These are phyloP conservation scores for Podospora sp. DNA, from an alignment of 495 filamentous ascomycete genomes.

Conservation along the genomic window DNA sequence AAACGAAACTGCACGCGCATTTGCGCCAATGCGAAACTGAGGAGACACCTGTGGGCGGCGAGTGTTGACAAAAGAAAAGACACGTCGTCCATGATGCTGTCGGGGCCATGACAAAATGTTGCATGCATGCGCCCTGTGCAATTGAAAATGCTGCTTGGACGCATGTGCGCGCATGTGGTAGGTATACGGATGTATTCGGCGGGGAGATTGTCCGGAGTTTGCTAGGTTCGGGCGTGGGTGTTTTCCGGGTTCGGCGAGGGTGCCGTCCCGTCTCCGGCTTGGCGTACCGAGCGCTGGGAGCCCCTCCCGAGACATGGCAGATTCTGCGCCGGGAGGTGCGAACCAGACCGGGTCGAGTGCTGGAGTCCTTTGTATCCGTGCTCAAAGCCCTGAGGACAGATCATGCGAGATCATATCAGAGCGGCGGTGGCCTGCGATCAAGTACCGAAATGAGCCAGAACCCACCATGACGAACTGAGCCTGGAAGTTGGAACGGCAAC, in stretches of 20 bases:
- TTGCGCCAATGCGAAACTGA: not conserved
- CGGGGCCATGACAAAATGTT: not conserved
- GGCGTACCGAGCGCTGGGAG: not conserved
- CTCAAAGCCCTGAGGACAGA: not conserved
- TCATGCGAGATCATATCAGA: not conserved
- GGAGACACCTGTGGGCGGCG: not conserved
- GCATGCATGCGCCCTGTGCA: not conserved
- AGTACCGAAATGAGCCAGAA: constrained; percentile 6
- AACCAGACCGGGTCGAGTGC: not conserved
- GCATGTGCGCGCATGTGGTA: not conserved
- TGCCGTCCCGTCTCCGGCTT: not conserved
- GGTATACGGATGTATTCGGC: not conserved
- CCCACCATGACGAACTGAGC: not conserved
- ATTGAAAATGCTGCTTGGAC: not conserved
- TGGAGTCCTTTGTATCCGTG: not conserved
- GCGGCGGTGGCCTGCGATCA: not conserved
- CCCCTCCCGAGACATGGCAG: not conserved
- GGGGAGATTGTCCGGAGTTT: not conserved
- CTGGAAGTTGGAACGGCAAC: not conserved
- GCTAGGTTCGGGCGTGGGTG: not conserved
- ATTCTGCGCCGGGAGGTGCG: not conserved
- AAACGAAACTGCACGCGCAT: not conserved
- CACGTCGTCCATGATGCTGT: not conserved
- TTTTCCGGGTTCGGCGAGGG: not conserved
- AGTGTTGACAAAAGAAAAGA: not conserved